These are phyloP conservation scores for Sclerotinia sclerotiorum DNA, from an alignment of 2,329 filamentous ascomycete species.

Conservation along the genomic window DNA sequence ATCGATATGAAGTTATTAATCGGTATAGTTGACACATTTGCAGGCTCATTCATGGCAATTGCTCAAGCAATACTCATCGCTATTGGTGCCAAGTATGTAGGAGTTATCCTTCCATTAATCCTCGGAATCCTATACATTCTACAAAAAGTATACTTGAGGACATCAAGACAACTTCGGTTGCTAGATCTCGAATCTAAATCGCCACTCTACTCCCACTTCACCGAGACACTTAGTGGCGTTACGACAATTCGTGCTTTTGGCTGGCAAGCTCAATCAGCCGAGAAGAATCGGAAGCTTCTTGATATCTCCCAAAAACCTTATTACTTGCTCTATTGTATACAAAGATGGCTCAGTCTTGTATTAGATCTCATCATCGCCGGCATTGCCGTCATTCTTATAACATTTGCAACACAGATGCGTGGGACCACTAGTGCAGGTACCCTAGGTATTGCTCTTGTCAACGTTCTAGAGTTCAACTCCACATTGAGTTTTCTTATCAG, in stretches of 20 bases:
- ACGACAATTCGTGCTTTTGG: conserved; percentile 45
- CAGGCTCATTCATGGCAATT: conserved; percentile 7
- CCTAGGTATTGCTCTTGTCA: conserved; percentile 30
- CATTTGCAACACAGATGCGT: conserved; percentile 27
- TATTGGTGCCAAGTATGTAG: conserved; percentile 8
- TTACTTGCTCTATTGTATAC: conserved; percentile 57
- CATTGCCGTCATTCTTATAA: conserved; percentile 33
- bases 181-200: conserved; percentile 47
- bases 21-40: conserved; percentile 22
- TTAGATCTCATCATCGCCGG: conserved; percentile 48
- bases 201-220: conserved; percentile 48
- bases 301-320: conserved; percentile 54
- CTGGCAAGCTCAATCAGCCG: conserved; percentile 19
- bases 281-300: conserved; percentile 47
- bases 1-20: conserved; percentile 37
- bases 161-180: conserved; percentile 48
- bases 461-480: conserved; percentile 30
- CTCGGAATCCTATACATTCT: conserved; percentile 22
- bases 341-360: conserved; percentile 56
- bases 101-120: conserved; percentile 9
- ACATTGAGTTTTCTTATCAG: conserved; percentile 26
- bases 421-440: conserved; percentile 26
- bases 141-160: conserved; percentile 48
- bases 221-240: conserved; percentile 46
- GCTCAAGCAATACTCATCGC: conserved; percentile 20